Percentiles rank a stretch among this genome's conserved stretches.
Evolutionary conservation across 139 green algal species (phyloP).

Genomic region (Astrephomene gubernaculifera): DNA sequence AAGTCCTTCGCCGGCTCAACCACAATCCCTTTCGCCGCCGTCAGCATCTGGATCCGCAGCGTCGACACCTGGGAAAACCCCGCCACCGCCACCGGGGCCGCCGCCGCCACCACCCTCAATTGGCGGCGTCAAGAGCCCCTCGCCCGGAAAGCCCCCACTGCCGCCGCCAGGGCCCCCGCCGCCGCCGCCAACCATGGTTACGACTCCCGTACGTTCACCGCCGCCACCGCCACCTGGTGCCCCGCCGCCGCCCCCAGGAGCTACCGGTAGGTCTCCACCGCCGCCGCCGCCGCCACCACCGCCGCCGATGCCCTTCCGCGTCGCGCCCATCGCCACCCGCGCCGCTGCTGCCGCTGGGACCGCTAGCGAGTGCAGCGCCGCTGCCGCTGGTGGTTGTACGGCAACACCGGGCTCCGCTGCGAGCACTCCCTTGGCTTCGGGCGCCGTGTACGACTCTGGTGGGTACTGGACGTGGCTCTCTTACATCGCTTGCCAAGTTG

Average conservation of each 20-base stretch:
- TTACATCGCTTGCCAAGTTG: no score
- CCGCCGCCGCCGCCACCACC: slow-evolving; percentile 6
- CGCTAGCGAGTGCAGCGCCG: neutral
- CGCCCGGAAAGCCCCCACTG: neutral
- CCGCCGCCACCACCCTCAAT: neutral
- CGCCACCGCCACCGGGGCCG: slow-evolving; percentile 23
- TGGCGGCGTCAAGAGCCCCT: neutral
- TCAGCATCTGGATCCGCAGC: no score
- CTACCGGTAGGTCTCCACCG: no score
- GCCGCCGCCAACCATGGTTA: neutral
- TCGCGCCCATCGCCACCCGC: neutral
- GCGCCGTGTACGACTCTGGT: no score
- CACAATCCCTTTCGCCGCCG: no score
- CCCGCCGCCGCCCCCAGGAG: neutral
- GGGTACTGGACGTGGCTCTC: no score
- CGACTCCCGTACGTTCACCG: no score
- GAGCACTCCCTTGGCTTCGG: no score
- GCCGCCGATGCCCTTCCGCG: neutral
- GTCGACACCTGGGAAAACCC: neutral
- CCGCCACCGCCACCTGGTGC: neutral
- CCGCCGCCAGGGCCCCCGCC: slow-evolving; percentile 2
- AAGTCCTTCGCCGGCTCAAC: no score
- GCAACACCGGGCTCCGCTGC: no score
- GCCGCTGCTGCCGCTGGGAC: no score
- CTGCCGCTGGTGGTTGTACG: no score